Base-by-base conservation (phyloP, 192 early-diverging fungal genomes). In the Nowakowskiella sp. region DNA sequence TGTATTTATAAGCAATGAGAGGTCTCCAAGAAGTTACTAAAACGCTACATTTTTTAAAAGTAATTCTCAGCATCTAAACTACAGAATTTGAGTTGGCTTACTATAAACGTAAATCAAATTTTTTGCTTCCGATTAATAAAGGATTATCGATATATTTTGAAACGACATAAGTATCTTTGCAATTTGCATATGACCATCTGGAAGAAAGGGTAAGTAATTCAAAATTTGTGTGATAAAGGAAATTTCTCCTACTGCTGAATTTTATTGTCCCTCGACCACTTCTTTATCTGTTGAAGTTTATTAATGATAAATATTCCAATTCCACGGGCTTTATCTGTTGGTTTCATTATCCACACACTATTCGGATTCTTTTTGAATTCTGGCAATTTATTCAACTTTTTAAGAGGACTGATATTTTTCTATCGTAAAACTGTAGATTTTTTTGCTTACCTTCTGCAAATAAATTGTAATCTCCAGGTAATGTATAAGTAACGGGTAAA, bases 301-400 rank as follows among this genome's bases (percentile, higher is more conserved):
- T 78, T 79, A 36, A 79, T 65, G 44, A 79, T 79, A 42, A 79
- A 79, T 21, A 79, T 79, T 19, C 77, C 77, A 16, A 79, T 77
- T n/a, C 77, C 77, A 19, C 77, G 43, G 16, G 74, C 77, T 49
- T 78, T 79, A 55, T 79, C 77, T 6, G 74, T 77, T 0, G 77
- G 77, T 42, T 79, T 79, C 77, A 79, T 79, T 50, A 79, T 79
- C 77, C 77, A 79, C 4, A 77, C 69, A 28, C 57, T 73, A n/a
- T 64, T 45, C 9, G 68, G 73, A 36, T 56, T 65, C 46, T 72
- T 74, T 33, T 64, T 63, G 59, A 79, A 79, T 57, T 79, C 76
- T 69, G 13, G 27, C 2, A 49, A 31, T 39, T 23, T 4, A 4
- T 4, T 45, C 10, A 31, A 62, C 22, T 13, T 58, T 60, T 34